Evolutionary conservation across 148 eudicot genomes (phyloP).

Genomic region (Heliosperma pusillum): DNA sequence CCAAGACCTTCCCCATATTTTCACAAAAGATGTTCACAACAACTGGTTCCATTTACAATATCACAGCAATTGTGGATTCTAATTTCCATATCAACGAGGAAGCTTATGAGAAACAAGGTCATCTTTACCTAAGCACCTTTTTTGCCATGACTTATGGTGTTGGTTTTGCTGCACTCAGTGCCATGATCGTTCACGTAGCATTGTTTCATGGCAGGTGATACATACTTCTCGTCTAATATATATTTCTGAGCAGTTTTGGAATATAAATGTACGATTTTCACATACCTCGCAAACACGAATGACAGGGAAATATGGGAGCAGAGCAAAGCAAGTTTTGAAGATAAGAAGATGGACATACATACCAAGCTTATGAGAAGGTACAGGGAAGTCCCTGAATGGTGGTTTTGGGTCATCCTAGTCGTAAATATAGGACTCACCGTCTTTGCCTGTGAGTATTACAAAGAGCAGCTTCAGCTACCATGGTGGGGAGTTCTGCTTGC

Average conservation of each 20-base stretch:
- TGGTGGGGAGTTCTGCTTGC: slow-evolving; percentile 99
- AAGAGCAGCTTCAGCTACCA: slow-evolving; percentile 88
- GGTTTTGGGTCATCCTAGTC: slow-evolving; percentile 90
- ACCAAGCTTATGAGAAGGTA: slow-evolving; percentile 85
- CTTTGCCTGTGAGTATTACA: slow-evolving; percentile 90
- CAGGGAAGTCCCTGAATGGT: slow-evolving; percentile 87
- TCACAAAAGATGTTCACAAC: slow-evolving; percentile 59
- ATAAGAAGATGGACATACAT: slow-evolving; percentile 78
- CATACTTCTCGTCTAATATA: not conserved
- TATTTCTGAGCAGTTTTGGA: not conserved
- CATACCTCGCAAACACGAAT: not conserved
- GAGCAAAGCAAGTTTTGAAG: slow-evolving; percentile 78
- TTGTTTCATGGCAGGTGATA: slow-evolving; percentile 91
- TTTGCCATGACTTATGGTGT: slow-evolving; percentile 96
- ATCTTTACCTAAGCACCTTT: slow-evolving; percentile 78
- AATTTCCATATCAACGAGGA: slow-evolving; percentile 67
- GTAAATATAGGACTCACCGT: slow-evolving; percentile 58
- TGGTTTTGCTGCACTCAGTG: slow-evolving; percentile 83
- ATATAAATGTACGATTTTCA: not conserved
- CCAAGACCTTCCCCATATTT: slow-evolving; percentile 82
- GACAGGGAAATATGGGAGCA: slow-evolving; percentile 93
- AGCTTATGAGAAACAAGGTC: slow-evolving; percentile 73
- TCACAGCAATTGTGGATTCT: slow-evolving; percentile 66
- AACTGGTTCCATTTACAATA: slow-evolving; percentile 62
- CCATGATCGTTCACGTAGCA: slow-evolving; percentile 75